phyloP scores from a whole-genome alignment of 768 basidiomycete species.

The Pleurotus tuoliensis region DNA sequence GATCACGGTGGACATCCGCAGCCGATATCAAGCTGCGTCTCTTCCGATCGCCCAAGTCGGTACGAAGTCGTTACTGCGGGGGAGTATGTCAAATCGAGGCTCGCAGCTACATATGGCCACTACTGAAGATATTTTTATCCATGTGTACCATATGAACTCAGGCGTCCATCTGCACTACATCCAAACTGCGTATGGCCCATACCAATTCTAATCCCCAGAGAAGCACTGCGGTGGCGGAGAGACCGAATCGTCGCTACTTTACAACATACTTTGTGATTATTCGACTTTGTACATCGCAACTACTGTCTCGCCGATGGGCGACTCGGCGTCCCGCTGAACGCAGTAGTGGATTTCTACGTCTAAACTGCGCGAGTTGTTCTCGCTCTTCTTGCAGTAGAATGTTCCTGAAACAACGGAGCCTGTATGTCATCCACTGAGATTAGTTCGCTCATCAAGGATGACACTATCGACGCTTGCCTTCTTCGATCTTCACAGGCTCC shows the following conservation, averaged over 20 bases:
- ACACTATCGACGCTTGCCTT: conserved; percentile 47
- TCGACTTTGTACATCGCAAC: conserved; percentile 82
- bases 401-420: conserved; percentile 72
- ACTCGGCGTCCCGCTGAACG: conserved; percentile 35
- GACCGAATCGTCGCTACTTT: too few relatives aligned
- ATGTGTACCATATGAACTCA: too few relatives aligned
- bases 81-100: conserved; percentile 61
- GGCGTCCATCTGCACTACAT: too few relatives aligned
- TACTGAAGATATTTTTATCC: neutral
- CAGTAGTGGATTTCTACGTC: conserved; percentile 89
- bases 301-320: conserved; percentile 34
- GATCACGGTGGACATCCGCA: conserved; percentile 8
- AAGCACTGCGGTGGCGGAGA: too few relatives aligned
- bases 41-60: conserved; percentile 27
- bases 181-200: too few relatives aligned
- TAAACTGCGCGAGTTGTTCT: conserved; percentile 78
- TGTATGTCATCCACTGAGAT: conserved; percentile 22
- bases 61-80: conserved; percentile 68
- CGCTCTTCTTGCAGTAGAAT: conserved; percentile 83
- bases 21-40: conserved; percentile 36
- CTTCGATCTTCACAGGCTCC: conserved; percentile 70
- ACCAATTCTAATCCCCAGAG: too few relatives aligned
- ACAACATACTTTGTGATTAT: conserved; percentile 25
- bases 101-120: conserved; percentile 51
- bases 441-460: neutral